These are phyloP conservation scores for Lodderomyces oxycetoniae DNA, from an alignment of 1,139 yeast genomes.

Conservation along the genomic window DNA sequence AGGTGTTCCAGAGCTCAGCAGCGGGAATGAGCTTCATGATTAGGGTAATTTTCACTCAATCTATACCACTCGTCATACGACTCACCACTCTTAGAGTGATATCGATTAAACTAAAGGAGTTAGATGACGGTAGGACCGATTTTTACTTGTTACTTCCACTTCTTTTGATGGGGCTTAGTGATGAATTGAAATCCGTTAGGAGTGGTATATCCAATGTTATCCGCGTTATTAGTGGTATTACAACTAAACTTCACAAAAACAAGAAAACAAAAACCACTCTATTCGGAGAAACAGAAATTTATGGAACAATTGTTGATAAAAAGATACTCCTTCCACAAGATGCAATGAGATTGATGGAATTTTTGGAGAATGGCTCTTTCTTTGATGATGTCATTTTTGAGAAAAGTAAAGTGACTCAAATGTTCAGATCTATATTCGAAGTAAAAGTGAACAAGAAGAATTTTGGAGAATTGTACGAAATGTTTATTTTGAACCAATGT, in stretches of 20 bases:
- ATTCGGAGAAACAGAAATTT: slow-evolving; percentile 36
- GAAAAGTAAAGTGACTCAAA: slow-evolving; percentile 3
- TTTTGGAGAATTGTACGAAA: slow-evolving; percentile 33
- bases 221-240: slow-evolving; percentile 17
- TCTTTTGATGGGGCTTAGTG: slow-evolving; percentile 33
- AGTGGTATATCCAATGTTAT: slow-evolving; percentile 24
- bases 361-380: slow-evolving; percentile 24
- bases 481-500: slow-evolving; percentile 45
- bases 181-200: slow-evolving; percentile 27
- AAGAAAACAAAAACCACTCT: slow-evolving; percentile 21
- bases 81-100: slow-evolving; percentile 41
- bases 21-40: slow-evolving; percentile 53
- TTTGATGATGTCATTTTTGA: slow-evolving; percentile 30
- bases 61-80: slow-evolving; percentile 55
- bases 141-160: slow-evolving; percentile 37
- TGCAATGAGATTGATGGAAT: slow-evolving; percentile 44
- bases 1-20: slow-evolving; percentile 19
- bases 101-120: slow-evolving; percentile 29
- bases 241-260: slow-evolving; percentile 17
- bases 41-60: slow-evolving; percentile 53
- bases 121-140: slow-evolving; percentile 23
- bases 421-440: slow-evolving; percentile 20
- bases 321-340: slow-evolving; percentile 59
- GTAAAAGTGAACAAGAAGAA: slow-evolving; percentile 31
- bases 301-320: slow-evolving; percentile 36